These are phyloP conservation scores for Neofusicoccum sp. DNA, from an alignment of 2,329 filamentous ascomycete species.

Conservation along the genomic window DNA sequence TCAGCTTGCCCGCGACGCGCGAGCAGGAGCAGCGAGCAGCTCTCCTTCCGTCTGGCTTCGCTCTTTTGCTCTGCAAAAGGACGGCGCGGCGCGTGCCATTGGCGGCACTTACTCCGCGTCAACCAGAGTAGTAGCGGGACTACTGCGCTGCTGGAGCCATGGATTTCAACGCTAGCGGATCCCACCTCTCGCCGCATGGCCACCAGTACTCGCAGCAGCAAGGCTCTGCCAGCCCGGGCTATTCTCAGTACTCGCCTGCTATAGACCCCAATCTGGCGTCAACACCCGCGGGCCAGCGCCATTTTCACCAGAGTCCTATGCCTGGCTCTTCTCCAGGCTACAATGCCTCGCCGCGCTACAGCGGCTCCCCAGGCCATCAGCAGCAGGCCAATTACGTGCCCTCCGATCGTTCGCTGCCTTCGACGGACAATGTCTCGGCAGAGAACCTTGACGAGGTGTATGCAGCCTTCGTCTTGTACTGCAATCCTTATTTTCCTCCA, in stretches of 20 bases:
- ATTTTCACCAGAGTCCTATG: slow-evolving; percentile 35
- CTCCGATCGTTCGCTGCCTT: slow-evolving; percentile 59
- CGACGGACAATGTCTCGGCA: slow-evolving; percentile 61
- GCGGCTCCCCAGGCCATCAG: slow-evolving; percentile 38
- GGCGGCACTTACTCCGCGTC: not conserved
- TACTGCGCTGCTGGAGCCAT: slow-evolving; percentile 1
- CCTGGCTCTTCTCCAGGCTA: slow-evolving; percentile 11
- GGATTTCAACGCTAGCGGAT: slow-evolving; percentile 11
- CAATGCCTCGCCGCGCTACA: slow-evolving; percentile 38
- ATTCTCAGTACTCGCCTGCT: slow-evolving; percentile 17
- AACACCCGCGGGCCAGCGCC: slow-evolving; percentile 23
- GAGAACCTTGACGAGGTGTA: slow-evolving; percentile 78
- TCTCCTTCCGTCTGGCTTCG: slow-evolving; percentile 4
- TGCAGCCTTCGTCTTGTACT: slow-evolving; percentile 81
- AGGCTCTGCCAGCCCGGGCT: slow-evolving; percentile 29
- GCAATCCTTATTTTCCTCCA: slow-evolving; percentile 77
- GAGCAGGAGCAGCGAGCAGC: slow-evolving; percentile 30
- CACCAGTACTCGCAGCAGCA: slow-evolving; percentile 34
- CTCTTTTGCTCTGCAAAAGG: slow-evolving; percentile 17
- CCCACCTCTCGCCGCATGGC: slow-evolving; percentile 29
- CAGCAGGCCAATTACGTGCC: slow-evolving; percentile 35
- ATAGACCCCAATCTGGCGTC: slow-evolving; percentile 2
- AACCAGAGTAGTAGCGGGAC: not conserved
- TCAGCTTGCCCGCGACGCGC: slow-evolving; percentile 21
- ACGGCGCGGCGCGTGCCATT: not conserved